Base-by-base conservation (phyloP, 2,329 filamentous ascomycete species). In the Plectosphaerella plurivora region DNA sequence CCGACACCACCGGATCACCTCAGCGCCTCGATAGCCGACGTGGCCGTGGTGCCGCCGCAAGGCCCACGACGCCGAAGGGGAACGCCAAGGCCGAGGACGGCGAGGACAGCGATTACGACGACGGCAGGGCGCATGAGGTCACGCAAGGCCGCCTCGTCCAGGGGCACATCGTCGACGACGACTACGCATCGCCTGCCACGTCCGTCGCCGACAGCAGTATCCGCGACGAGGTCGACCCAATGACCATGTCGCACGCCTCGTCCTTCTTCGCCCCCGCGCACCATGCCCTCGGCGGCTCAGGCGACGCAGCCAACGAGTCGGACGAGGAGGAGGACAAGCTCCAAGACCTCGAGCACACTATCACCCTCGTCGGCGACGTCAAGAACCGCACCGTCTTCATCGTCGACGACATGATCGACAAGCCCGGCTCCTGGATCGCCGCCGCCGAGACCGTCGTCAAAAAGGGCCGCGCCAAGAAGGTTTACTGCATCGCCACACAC, bases 351-450 rank as follows among this genome's bases (percentile, higher is more conserved):
- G 94, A 99, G 73, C 91, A 92, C 65, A 96, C 93, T 76, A 95
- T 99, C 62, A 99, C 94, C 0, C 78, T 99, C n/a, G 94, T 99
- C 14, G 94, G 94, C 55, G 90, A 97, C 63, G 94, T 99, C 55
- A 88, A 86, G 65, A 85, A 90, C 65, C 84, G 90, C 53, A 87
- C 90, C 0, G 94, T 97, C 51, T 88, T 99, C 66, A 91, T 99
- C 55, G 89, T 99, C 48, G 94, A 99, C 68, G 94, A 99, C 68
- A 97, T 99, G 89, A 97, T 99, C 64, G 94, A 99, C 73, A 97
- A 96, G 74, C 86, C 91, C 10, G 90, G 88, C 14, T 96, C 91
- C 7, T 99, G 94, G 94, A 95, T 99, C 60, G 93, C 93, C 6
- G 94, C 94, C 7, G 94, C 94, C 12, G 94, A 99, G 75, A 96